Conservation (phyloP, 371 early-diverging fungal genomes). For the Vavraia culicis region DNA sequence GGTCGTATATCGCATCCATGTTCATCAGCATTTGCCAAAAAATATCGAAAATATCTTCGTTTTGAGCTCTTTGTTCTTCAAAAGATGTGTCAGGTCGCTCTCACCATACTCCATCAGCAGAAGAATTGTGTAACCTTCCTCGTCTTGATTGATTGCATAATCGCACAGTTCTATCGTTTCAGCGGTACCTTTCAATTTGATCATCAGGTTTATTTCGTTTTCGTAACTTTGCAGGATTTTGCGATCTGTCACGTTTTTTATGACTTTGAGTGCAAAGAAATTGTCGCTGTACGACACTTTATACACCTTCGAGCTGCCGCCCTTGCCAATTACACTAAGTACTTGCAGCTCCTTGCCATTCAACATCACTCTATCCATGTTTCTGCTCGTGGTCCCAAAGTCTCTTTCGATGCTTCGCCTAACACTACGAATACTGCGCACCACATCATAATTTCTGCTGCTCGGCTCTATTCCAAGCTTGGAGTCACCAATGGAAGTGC, state of each 20-base stretch:
- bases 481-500: not conserved
- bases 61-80: slow-evolving; percentile 21
- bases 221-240: slow-evolving; percentile 49
- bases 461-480: not conserved
- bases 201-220: slow-evolving; percentile 60
- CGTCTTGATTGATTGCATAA: slow-evolving; percentile 49
- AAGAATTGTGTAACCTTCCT: slow-evolving; percentile 44
- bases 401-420: not conserved
- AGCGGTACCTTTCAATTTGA: slow-evolving; percentile 47
- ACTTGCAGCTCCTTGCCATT: slow-evolving; percentile 29
- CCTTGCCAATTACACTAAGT: slow-evolving; percentile 51
- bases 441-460: not conserved
- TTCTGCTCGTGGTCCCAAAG: slow-evolving; percentile 2
- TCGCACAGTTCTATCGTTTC: slow-evolving; percentile 57
- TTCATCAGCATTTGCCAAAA: slow-evolving; percentile 61
- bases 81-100: slow-evolving; percentile 52
- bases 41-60: slow-evolving; percentile 20
- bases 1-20: slow-evolving; percentile 60
- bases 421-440: not conserved
- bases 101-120: slow-evolving; percentile 73
- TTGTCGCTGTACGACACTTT: slow-evolving; percentile 51
- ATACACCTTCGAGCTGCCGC: slow-evolving; percentile 66
- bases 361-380: slow-evolving; percentile 21
- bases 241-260: slow-evolving; percentile 50
- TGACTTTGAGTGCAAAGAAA: slow-evolving; percentile 63